Evolutionary conservation across 129 eudicot genomes (phyloP).

Genomic region (Helianthus annuus): DNA sequence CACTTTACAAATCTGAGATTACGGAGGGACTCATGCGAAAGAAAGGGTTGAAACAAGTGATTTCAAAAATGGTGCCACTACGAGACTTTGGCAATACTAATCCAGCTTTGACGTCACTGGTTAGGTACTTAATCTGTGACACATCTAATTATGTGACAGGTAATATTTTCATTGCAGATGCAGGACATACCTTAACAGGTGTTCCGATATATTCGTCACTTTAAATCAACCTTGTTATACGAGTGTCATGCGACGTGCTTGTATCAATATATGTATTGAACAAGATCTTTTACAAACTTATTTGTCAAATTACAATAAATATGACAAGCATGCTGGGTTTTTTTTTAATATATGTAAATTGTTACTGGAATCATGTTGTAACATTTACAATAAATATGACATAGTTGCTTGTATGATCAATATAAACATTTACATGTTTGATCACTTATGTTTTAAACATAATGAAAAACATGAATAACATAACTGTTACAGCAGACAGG

Average conservation of each 20-base stretch:
- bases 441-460: too few species aligned
- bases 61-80: neutral
- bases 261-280: neutral
- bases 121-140: neutral
- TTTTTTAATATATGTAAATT: too few species aligned
- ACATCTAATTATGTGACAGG: neutral
- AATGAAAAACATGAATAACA: too few species aligned
- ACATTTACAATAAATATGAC: too few species aligned
- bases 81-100: neutral
- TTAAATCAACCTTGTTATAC: neutral
- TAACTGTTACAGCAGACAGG: too few species aligned
- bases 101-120: neutral
- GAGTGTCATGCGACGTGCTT: neutral
- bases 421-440: too few species aligned
- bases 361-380: too few species aligned
- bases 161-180: neutral
- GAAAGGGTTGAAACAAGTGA: too few species aligned
- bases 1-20: neutral
- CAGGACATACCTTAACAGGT: neutral
- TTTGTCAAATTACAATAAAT: too few species aligned
- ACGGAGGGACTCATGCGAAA: neutral
- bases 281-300: neutral
- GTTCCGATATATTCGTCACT: neutral
- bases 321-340: too few species aligned
- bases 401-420: too few species aligned